Conservation (phyloP, 2,329 filamentous ascomycete species). For the Xylaria arbuscula region DNA sequence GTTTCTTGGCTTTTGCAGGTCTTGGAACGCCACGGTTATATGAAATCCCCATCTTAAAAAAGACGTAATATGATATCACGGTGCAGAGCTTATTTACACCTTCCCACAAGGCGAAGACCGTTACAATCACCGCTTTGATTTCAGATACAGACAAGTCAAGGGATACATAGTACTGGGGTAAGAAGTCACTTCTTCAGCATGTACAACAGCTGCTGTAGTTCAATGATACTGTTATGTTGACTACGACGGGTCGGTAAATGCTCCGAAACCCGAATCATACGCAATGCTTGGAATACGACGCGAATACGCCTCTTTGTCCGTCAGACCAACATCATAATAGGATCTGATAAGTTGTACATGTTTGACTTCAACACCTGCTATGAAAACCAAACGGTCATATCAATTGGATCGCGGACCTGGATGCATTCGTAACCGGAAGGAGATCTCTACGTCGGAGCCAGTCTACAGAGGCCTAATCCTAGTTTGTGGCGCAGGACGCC, state of each 20-base stretch:
- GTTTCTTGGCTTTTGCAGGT: conserved; percentile 14
- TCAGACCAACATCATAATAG: conserved; percentile 7
- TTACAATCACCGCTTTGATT: conserved; percentile 8
- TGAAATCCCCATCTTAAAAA: conserved; percentile 20
- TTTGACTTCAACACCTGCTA: conserved; percentile 1
- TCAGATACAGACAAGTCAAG: conserved; percentile 7
- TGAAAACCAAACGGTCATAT: conserved; percentile 9
- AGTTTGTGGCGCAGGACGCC: conserved; percentile 6
- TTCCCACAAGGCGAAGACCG: conserved; percentile 20
- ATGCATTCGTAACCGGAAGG: conserved; percentile 24
- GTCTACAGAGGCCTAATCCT: not conserved
- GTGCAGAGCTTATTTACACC: conserved; percentile 13
- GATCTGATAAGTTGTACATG: not conserved
- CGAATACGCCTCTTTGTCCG: not conserved
- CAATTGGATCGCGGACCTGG: conserved; percentile 13
- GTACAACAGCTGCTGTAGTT: not conserved
- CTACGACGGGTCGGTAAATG: not conserved
- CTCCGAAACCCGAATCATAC: not conserved
- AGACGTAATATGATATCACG: conserved; percentile 20
- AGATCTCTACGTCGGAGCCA: conserved; percentile 16
- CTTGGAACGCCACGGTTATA: conserved; percentile 26
- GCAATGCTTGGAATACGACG: conserved; percentile 9
- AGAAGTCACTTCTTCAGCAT: conserved; percentile 19
- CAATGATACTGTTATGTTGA: not conserved
- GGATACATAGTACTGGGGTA: conserved; percentile 19